phyloP scores from a whole-genome alignment of 768 basidiomycete genomes.

The Suillus weaverae region DNA sequence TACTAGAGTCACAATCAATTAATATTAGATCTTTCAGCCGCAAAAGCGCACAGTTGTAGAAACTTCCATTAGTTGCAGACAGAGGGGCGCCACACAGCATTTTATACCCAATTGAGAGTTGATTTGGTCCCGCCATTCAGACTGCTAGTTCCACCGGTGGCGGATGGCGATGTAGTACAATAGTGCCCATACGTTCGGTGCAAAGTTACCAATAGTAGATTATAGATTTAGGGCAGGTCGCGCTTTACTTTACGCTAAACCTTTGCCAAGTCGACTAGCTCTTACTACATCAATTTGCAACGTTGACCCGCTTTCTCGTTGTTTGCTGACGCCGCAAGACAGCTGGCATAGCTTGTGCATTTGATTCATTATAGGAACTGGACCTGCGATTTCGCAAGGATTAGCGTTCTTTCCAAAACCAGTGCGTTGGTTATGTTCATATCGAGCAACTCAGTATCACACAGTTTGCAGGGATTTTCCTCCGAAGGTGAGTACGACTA shows the following conservation, averaged over 20 bases:
- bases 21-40: constrained; percentile 4
- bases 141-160: constrained; percentile 28
- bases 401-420: constrained; percentile 8
- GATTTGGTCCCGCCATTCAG: constrained; percentile 13
- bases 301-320: constrained; percentile 5
- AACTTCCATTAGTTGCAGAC: constrained; percentile 9
- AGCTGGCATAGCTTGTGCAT: constrained; percentile 6
- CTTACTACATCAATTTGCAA: constrained; percentile 12
- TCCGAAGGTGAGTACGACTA: constrained; percentile 14
- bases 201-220: constrained; percentile 4
- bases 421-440: constrained; percentile 3
- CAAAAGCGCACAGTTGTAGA: background rate
- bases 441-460: constrained; percentile 6
- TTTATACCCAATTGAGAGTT: constrained; percentile 9
- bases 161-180: constrained; percentile 34
- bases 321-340: constrained; percentile 20
- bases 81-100: constrained; percentile 23
- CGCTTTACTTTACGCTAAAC: constrained; percentile 7
- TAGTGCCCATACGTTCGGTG: constrained; percentile 20
- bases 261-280: constrained; percentile 14
- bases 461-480: constrained; percentile 7
- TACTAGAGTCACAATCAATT: constrained; percentile 2
- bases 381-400: background rate
- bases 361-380: constrained; percentile 14
- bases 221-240: constrained; percentile 23